Evolutionary conservation across 139 green algal species (phyloP).

Genomic region (Picochlorum sp.): DNA sequence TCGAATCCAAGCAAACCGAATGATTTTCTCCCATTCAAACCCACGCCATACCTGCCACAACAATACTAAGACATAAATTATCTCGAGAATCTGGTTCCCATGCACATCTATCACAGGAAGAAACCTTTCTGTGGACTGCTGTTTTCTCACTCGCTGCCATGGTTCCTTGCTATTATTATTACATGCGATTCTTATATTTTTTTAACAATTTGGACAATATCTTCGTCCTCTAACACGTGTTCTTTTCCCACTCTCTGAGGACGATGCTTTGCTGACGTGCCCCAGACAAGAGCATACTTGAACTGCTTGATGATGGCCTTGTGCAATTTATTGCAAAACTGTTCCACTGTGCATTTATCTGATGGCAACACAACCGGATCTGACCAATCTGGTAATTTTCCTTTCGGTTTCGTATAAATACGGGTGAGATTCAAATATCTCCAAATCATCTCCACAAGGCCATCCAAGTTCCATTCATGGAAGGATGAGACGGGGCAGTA

Average conservation of each 20-base stretch:
- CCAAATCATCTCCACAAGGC: conserved; percentile 93
- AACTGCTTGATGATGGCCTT: conserved; percentile 87
- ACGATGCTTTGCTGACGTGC: conserved; percentile 76
- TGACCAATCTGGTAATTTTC: conserved; percentile 92
- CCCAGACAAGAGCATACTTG: conserved; percentile 93
- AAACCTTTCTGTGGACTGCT: background rate
- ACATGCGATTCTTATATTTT: conserved; percentile 36
- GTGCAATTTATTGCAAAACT: conserved; percentile 61
- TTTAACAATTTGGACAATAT: conserved; percentile 96
- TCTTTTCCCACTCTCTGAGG: conserved; percentile 87
- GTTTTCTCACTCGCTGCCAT: too few relatives aligned
- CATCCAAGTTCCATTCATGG: conserved; percentile 87
- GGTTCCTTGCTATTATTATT: too few relatives aligned
- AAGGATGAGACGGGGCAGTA: conserved; percentile 92
- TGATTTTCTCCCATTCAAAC: background rate
- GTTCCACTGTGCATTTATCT: conserved; percentile 69
- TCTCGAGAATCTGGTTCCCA: background rate
- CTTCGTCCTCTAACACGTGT: conserved; percentile 86
- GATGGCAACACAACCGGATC: conserved; percentile 85
- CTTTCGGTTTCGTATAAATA: conserved; percentile 91
- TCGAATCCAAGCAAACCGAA: background rate
- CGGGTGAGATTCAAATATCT: conserved; percentile 90
- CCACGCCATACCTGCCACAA: conserved; percentile 14
- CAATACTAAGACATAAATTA: conserved; percentile 15
- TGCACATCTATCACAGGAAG: background rate